Conservation (phyloP, 768 basidiomycete genomes). For the Podaxis sp. region DNA sequence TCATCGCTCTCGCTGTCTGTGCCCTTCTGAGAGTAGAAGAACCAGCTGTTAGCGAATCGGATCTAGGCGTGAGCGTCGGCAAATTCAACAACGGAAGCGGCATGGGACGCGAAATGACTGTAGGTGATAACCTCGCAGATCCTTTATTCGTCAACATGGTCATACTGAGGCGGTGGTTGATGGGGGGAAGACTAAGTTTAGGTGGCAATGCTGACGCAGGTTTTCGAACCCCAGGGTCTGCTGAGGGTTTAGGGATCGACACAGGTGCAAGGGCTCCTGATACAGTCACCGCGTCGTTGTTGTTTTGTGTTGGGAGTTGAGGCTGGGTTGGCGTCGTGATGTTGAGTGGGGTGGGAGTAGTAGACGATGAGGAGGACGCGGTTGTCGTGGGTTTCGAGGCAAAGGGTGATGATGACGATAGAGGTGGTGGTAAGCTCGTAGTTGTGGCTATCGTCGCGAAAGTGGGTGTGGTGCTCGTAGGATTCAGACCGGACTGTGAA, state of each 20-base stretch:
- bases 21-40: slow-evolving; percentile 13
- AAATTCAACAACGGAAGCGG: slow-evolving; percentile 45
- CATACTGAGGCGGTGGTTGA: slow-evolving; percentile 27
- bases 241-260: background rate
- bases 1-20: slow-evolving; percentile 1
- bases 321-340: background rate
- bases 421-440: background rate
- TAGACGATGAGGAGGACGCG: background rate
- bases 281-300: background rate
- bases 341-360: background rate
- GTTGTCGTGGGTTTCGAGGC: background rate
- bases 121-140: slow-evolving; percentile 30
- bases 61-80: slow-evolving; percentile 36
- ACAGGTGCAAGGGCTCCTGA: slow-evolving; percentile 3
- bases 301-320: background rate
- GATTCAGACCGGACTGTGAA: background rate
- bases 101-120: slow-evolving; percentile 28
- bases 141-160: slow-evolving; percentile 18
- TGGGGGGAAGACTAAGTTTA: slow-evolving; percentile 21
- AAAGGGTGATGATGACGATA: background rate
- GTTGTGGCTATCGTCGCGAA: background rate
- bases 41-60: slow-evolving; percentile 27
- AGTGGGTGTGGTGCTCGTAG: background rate
- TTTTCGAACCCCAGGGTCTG: background rate
- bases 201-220: slow-evolving; percentile 12